Evolutionary conservation across 2,329 filamentous ascomycete species (phyloP).

Genomic region (Diaporthe caulivora): DNA sequence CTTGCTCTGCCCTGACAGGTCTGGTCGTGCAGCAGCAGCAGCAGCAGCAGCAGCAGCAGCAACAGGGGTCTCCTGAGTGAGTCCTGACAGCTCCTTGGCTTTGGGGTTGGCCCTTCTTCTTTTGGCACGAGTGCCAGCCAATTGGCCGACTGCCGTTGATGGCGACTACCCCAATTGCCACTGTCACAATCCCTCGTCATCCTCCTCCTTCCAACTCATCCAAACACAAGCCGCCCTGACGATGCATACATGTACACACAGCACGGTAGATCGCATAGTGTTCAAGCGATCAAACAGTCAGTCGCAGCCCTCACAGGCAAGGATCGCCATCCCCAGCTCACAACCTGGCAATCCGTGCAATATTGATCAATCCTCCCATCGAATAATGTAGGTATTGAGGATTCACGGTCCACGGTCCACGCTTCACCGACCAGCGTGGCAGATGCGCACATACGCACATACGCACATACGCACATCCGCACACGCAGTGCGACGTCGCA

Average conservation of each 20-base stretch:
- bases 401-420: neutral
- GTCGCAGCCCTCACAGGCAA: neutral
- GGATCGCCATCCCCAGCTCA: neutral
- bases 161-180: neutral
- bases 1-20: neutral
- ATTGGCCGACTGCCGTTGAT: constrained; percentile 16
- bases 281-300: constrained; percentile 3
- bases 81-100: constrained; percentile 17
- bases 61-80: constrained; percentile 10
- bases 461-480: neutral
- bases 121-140: neutral
- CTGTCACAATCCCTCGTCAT: neutral
- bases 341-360: neutral
- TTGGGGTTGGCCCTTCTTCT: neutral
- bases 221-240: neutral
- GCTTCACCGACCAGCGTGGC: constrained; percentile 3
- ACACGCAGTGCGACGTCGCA: constrained; percentile 8
- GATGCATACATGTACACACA: neutral
- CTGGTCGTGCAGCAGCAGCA: too few relatives aligned
- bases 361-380: neutral
- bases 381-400: neutral
- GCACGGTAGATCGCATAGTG: neutral
- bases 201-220: neutral
- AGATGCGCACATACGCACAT: neutral
- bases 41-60: too few relatives aligned